Evolutionary conservation across 2,329 filamentous ascomycete species (phyloP).

Genomic region (Aspergillus sp.): DNA sequence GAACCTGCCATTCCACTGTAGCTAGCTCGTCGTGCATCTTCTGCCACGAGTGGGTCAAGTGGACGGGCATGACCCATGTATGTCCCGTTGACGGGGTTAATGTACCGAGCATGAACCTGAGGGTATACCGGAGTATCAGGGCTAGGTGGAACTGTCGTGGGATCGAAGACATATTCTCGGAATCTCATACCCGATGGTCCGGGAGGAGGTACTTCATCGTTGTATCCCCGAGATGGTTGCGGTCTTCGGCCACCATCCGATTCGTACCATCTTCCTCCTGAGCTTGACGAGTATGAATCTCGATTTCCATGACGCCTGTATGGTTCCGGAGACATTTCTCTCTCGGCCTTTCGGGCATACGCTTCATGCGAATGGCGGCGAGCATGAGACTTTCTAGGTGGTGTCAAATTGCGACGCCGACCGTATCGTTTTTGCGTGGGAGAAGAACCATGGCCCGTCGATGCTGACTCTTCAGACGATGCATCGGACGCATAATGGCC

Average conservation of each 20-base stretch:
- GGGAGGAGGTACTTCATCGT: slow-evolving; percentile 5
- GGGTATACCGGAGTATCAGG: neutral
- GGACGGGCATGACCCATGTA: too few species aligned
- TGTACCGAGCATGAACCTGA: neutral
- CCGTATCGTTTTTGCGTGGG: slow-evolving; percentile 2
- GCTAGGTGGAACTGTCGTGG: slow-evolving; percentile 8
- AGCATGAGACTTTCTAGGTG: slow-evolving; percentile 15
- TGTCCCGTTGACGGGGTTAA: slow-evolving; percentile 6
- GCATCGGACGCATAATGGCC: slow-evolving; percentile 20
- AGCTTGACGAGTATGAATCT: neutral
- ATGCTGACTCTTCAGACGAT: slow-evolving; percentile 23
- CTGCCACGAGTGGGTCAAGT: too few species aligned
- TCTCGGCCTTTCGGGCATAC: slow-evolving; percentile 23
- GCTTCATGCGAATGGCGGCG: slow-evolving; percentile 35
- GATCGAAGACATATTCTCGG: slow-evolving; percentile 20
- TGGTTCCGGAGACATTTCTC: slow-evolving; percentile 22
- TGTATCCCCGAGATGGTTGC: neutral
- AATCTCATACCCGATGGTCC: slow-evolving; percentile 17
- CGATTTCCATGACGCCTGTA: neutral
- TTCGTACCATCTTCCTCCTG: neutral
- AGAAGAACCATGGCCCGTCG: slow-evolving; percentile 11
- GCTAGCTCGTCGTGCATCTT: too few species aligned
- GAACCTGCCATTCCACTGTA: too few species aligned
- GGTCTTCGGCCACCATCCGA: slow-evolving; percentile 3
- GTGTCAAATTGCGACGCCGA: slow-evolving; percentile 21